These are phyloP conservation scores for Hypoxylon sp. DNA, from an alignment of 2,329 filamentous ascomycete species.

Conservation along the genomic window DNA sequence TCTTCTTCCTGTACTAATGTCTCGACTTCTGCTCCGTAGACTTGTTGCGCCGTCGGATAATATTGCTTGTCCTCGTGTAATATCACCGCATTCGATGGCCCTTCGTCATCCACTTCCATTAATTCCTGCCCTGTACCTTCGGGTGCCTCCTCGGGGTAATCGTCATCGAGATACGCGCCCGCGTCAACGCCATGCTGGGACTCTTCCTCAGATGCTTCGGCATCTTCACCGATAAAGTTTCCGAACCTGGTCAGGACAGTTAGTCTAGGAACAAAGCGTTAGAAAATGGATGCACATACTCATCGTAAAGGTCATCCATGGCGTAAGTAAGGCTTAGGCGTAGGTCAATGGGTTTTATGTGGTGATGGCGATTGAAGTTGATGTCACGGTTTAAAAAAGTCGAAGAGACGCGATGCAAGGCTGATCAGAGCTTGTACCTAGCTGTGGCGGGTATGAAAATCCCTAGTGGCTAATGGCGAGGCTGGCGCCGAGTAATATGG, in stretches of 20 bases:
- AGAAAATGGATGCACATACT: slow-evolving; percentile 67
- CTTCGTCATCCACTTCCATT: slow-evolving; percentile 94
- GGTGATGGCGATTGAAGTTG: slow-evolving; percentile 35
- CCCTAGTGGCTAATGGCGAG: slow-evolving; percentile 33
- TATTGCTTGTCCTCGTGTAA: slow-evolving; percentile 99
- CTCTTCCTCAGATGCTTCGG: slow-evolving; percentile 85
- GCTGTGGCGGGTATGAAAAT: slow-evolving; percentile 2
- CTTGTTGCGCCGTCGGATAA: slow-evolving; percentile 96
- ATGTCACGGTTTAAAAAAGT: slow-evolving; percentile 43
- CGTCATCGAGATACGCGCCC: slow-evolving; percentile 85
- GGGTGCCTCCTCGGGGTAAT: slow-evolving; percentile 76
- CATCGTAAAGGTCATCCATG: slow-evolving; percentile 98
- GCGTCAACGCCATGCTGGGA: slow-evolving; percentile 82
- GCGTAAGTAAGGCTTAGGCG: slow-evolving; percentile 48
- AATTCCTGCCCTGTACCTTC: slow-evolving; percentile 81
- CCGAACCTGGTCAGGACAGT: slow-evolving; percentile 77
- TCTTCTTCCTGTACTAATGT: slow-evolving; percentile 97
- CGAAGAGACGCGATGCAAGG: slow-evolving; percentile 40
- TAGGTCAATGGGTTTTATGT: slow-evolving; percentile 41
- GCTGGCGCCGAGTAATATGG: slow-evolving; percentile 17
- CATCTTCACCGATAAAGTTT: slow-evolving; percentile 97
- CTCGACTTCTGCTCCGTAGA: slow-evolving; percentile 95
- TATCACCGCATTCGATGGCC: slow-evolving; percentile 95
- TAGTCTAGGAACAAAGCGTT: slow-evolving; percentile 25
- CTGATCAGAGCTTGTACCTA: slow-evolving; percentile 30